Base-by-base conservation (phyloP, 2,329 filamentous ascomycete species). In the Colletotrichum tanaceti region DNA sequence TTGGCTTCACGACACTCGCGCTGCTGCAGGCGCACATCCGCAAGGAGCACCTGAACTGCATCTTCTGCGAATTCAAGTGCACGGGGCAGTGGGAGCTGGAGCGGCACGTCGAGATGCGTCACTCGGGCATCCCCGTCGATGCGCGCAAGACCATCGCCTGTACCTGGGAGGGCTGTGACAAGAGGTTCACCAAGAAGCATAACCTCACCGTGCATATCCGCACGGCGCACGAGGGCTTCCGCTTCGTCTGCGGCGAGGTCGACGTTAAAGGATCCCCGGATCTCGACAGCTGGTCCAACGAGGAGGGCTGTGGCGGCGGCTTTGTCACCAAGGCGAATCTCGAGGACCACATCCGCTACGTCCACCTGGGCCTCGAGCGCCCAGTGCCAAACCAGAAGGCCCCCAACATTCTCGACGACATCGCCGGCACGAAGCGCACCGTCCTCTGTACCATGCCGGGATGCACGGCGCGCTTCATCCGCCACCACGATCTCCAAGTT, bases 171-270 rank as follows among this genome's bases (percentile, higher is more conserved):
- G 90, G 86, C 24, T 98, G 94, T 77, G 84, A 82, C 63, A 93
- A 92, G 75, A 88, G 84, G 62, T 98, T 98, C 79, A 94, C 93
- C 20, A 92, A 91, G 75, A 89, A 87, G 70, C 91, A 91, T n/a
- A 98, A 97, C 74, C 84, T 97, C 59, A 92, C 90, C 18, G 88
- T 90, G 0, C 95, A 98, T 76, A 84, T 95, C 63, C 90, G 91
- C 65, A 90, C 88, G 13, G 90, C 91, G 0, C 95, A 98, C 76
- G 86, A 93, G 72, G 91, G 93, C 20, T 82, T 89, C 72, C 89
- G 89, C 11, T 98, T 93, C 75, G 83, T 93, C n/a, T 98, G 95
- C 75, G 93, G 93, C 18, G 80, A 90, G 55, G 86, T 89, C 13
- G 88, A 91, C 72, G 80, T 94, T 1, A 82, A 80, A 10, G 77